These are phyloP conservation scores for Achaetomiella virescens DNA, from an alignment of 495 filamentous ascomycete species.

Conservation along the genomic window DNA sequence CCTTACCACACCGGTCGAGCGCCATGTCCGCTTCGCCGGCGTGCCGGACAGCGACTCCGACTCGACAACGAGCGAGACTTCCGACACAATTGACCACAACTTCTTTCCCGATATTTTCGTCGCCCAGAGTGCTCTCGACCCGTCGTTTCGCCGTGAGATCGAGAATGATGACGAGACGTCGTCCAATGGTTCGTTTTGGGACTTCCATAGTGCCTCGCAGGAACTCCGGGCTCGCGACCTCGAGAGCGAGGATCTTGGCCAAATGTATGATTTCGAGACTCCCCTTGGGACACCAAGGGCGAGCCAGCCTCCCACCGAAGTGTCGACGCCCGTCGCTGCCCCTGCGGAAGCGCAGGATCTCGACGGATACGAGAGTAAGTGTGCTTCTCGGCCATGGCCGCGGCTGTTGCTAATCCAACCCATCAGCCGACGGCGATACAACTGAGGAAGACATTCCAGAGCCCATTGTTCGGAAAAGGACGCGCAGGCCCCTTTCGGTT, in stretches of 20 bases:
- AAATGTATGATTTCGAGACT: slow-evolving; percentile 16
- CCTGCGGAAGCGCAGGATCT: slow-evolving; percentile 43
- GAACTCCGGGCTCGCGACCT: slow-evolving; percentile 19
- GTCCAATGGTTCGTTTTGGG: slow-evolving; percentile 42
- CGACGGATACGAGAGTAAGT: slow-evolving; percentile 78
- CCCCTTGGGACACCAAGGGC: slow-evolving; percentile 39
- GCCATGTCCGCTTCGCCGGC: slow-evolving; percentile 47
- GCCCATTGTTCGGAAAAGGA: slow-evolving; percentile 49
- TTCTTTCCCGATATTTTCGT: slow-evolving; percentile 68
- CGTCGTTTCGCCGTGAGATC: slow-evolving; percentile 61
- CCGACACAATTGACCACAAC: slow-evolving; percentile 36
- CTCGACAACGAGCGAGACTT: slow-evolving; percentile 41
- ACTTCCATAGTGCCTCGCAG: slow-evolving; percentile 30
- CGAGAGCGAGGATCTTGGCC: slow-evolving; percentile 27
- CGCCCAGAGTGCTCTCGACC: slow-evolving; percentile 63
- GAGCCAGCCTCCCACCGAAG: slow-evolving; percentile 41
- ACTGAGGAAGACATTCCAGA: slow-evolving; percentile 74
- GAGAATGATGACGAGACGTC: slow-evolving; percentile 51
- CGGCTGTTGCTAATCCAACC: slow-evolving; percentile 46
- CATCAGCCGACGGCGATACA: slow-evolving; percentile 73
- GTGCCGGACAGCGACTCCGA: slow-evolving; percentile 42
- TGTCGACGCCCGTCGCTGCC: slow-evolving; percentile 42
- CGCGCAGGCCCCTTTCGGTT: slow-evolving; percentile 33
- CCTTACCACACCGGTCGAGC: slow-evolving; percentile 39
- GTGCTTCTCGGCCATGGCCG: slow-evolving; percentile 22